Conservation (phyloP, 345 rosid genomes). For the Limnanthes douglasii region DNA sequence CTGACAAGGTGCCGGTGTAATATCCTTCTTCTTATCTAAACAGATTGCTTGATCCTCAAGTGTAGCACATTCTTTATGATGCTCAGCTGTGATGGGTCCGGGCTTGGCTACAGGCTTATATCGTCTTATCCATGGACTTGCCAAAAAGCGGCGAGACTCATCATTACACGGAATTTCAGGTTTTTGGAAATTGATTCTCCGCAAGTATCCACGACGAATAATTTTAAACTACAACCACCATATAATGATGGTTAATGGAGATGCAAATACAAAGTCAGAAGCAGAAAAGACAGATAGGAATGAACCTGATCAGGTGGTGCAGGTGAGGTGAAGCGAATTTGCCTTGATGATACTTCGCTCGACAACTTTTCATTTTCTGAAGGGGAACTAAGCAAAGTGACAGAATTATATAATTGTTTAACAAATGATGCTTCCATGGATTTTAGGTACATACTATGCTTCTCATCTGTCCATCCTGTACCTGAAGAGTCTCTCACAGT, state of each 20-base stretch:
- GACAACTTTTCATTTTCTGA: constrained; percentile 15
- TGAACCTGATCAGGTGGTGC: constrained; percentile 52
- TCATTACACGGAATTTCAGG: constrained; percentile 19
- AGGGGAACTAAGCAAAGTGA: constrained; percentile 21
- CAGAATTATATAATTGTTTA: constrained; percentile 43
- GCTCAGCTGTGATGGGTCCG: constrained; percentile 3
- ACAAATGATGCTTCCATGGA: constrained; percentile 92
- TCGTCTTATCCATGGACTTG: constrained; percentile 59
- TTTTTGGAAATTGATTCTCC: constrained; percentile 37
- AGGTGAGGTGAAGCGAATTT: constrained; percentile 4
- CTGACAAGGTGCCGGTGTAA: constrained; percentile 5
- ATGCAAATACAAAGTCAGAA: constrained; percentile 1
- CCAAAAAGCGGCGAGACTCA: constrained; percentile 16
- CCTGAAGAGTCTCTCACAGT: constrained; percentile 15
- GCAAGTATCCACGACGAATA: constrained; percentile 54
- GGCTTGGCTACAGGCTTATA: constrained; percentile 22
- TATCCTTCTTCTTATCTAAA: constrained; percentile 20
- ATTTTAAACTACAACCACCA: constrained; percentile 43
- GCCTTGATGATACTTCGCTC: constrained; percentile 13
- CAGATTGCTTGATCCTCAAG: constrained; percentile 10
- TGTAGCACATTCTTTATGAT: constrained; percentile 10
- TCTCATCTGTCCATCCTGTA: constrained; percentile 82
- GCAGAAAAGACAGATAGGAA: background rate
- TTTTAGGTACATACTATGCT: constrained; percentile 72
- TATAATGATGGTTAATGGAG: no score